Evolutionary conservation across 352 stramenopile genomes (phyloP).

Genomic region (Phytophthora citrophthora): DNA sequence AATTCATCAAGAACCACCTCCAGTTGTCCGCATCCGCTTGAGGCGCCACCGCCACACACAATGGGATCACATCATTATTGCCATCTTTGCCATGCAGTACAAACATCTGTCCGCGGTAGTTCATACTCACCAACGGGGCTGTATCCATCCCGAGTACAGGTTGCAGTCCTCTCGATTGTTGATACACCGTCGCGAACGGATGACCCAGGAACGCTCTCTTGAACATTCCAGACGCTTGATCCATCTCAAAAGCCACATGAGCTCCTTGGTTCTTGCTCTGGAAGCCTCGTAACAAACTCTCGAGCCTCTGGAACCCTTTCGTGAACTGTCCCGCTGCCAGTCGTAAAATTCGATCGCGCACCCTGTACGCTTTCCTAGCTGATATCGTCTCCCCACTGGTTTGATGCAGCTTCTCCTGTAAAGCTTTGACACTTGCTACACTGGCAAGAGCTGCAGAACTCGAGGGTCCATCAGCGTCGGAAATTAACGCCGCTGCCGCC

Average conservation of each 20-base stretch:
- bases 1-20: constrained; percentile 41
- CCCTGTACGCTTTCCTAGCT: constrained; percentile 38
- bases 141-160: constrained; percentile 34
- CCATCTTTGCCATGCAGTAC: constrained; percentile 38
- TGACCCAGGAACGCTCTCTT: constrained; percentile 34
- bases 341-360: constrained; percentile 36
- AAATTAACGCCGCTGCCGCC: constrained; percentile 31
- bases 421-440: constrained; percentile 37
- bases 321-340: constrained; percentile 38
- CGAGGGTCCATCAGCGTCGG: neutral
- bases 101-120: constrained; percentile 41
- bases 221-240: constrained; percentile 26
- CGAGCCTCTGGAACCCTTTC: constrained; percentile 38
- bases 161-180: constrained; percentile 29
- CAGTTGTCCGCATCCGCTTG: constrained; percentile 34
- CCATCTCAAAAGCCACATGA: constrained; percentile 35
- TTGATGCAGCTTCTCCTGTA: constrained; percentile 30
- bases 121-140: constrained; percentile 36
- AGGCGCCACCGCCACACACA: constrained; percentile 34
- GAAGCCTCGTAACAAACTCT: constrained; percentile 39
- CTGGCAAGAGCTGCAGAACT: constrained; percentile 18
- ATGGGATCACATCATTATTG: constrained; percentile 30
- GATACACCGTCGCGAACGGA: constrained; percentile 33
- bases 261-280: constrained; percentile 33
- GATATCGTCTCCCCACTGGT: constrained; percentile 41